Evolutionary conservation across 1,139 yeast species (phyloP), one percentile per base, ranked within the genome.

Genomic region (Yamadazyma atmosphaerica): DNA sequence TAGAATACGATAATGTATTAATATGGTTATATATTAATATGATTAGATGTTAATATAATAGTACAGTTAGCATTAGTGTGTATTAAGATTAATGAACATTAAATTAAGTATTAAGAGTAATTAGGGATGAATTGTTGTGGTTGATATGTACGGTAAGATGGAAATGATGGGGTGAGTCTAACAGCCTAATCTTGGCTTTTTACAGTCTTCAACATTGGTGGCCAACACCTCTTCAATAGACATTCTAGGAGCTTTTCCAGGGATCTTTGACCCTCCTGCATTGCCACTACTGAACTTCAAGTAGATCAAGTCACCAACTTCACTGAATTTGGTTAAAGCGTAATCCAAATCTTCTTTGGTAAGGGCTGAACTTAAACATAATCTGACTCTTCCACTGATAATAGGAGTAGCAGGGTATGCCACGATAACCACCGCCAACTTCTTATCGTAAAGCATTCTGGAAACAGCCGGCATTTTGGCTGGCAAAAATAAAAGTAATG

Each of bases 361-460:
- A 53, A 94, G 74, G 1, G 98, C 87, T 0, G 98, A 74, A 43
- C 95, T 85, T 49, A 94, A 85, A 71, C 99, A 92, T 54, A 92
- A 79, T 61, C 99, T 81, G 18, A 88, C 90, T 66, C 98, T 81
- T 9, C 96, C 87, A 38, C 90, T 80, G 26, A 87, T 83, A 49
- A 92, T 74, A 22, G 97, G 96, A 1, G 98, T 90, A 1, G 98
- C 98, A 8, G 99, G 99, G 58, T 92, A 92, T 21, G 98, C 96
- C 34, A 90, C 98, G 51, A 92, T 83, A 33, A 94, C 99, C 37
- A 92, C 92, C 4, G 98, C 98, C 45, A 92, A 83, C 40, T 86
- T 86, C 63, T 79, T 71, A 41, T 77, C 81, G 51, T 86, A 78
- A 74, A 92, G 76, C 75, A 79, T 76, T 60, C 96, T 79, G 31